These are phyloP conservation scores for Plasmopara muralis DNA, from an alignment of 352 stramenopile species.

Conservation along the genomic window DNA sequence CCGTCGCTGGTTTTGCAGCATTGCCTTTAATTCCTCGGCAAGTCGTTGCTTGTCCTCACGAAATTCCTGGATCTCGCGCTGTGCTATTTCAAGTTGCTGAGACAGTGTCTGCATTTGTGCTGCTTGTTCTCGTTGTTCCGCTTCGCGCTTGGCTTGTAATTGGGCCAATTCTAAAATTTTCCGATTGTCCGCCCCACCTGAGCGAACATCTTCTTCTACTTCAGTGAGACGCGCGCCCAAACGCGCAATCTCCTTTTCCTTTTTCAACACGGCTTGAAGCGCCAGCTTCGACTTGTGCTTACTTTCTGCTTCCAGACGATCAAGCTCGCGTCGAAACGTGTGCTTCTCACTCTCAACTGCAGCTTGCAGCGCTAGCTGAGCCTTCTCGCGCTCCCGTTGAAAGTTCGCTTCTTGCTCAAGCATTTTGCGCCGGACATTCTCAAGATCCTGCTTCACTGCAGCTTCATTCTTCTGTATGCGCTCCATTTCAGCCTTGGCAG, in stretches of 20 bases:
- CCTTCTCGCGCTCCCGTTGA: constrained; percentile 26
- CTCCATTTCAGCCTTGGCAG: constrained; percentile 45
- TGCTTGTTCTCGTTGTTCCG: constrained; percentile 49
- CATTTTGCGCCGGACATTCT: constrained; percentile 52
- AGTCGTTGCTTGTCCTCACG: constrained; percentile 50
- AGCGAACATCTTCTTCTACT: constrained; percentile 81
- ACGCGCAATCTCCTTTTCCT: constrained; percentile 64
- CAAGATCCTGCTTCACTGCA: constrained; percentile 28
- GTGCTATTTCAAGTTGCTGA: constrained; percentile 34
- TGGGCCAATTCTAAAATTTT: constrained; percentile 86
- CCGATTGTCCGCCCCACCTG: constrained; percentile 73
- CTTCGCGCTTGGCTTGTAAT: constrained; percentile 76
- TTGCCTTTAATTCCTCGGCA: constrained; percentile 58
- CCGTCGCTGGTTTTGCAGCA: constrained; percentile 76
- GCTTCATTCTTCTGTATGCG: constrained; percentile 33
- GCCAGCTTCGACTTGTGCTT: constrained; percentile 86
- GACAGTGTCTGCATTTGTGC: constrained; percentile 48
- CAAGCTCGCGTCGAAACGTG: constrained; percentile 43
- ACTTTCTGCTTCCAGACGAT: constrained; percentile 65
- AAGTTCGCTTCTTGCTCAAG: constrained; percentile 20
- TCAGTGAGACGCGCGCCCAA: constrained; percentile 50
- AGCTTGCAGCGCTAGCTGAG: constrained; percentile 25
- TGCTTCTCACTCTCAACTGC: constrained; percentile 42
- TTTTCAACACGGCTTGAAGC: constrained; percentile 68
- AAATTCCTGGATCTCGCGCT: constrained; percentile 47